Evolutionary conservation across 768 basidiomycete species (phyloP).

Genomic region (Suillus cothurnatus): DNA sequence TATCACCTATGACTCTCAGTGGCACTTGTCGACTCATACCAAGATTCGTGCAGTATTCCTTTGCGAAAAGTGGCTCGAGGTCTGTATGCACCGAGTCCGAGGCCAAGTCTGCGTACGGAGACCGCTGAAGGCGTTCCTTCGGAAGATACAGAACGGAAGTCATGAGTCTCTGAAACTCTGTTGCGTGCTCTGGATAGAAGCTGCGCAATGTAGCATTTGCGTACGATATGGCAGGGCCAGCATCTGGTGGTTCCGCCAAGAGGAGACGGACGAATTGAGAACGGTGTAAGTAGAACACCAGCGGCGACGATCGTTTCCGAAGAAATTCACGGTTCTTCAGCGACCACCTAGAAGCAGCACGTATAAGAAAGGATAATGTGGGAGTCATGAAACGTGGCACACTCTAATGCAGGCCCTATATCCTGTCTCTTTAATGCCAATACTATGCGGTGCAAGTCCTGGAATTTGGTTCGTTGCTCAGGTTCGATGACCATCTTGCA

Average conservation of each 20-base stretch:
- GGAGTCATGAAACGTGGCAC: conserved; percentile 24
- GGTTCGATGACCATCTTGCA: conserved; percentile 57
- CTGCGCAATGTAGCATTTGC: conserved; percentile 64
- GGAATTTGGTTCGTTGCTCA: conserved; percentile 56
- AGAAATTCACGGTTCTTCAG: conserved; percentile 66
- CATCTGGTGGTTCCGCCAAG: conserved; percentile 60
- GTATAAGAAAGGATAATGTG: background rate
- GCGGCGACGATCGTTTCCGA: conserved; percentile 66
- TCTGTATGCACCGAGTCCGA: conserved; percentile 73
- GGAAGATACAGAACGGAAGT: conserved; percentile 74
- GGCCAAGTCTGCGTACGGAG: conserved; percentile 77
- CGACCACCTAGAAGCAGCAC: conserved; percentile 68
- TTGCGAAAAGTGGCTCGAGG: conserved; percentile 80
- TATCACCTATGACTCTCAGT: conserved; percentile 85
- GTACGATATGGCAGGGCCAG: conserved; percentile 68
- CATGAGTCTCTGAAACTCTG: conserved; percentile 72
- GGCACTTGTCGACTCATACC: conserved; percentile 91
- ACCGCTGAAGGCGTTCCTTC: conserved; percentile 58
- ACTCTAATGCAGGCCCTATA: conserved; percentile 80
- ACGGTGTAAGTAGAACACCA: conserved; percentile 90
- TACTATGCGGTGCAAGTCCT: conserved; percentile 72
- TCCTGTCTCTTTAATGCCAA: conserved; percentile 65
- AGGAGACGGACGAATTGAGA: conserved; percentile 87
- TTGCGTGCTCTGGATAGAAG: conserved; percentile 62
- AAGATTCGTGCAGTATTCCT: conserved; percentile 85